Conservation (phyloP, 441 rosid species). For the Gossypium aridum region DNA sequence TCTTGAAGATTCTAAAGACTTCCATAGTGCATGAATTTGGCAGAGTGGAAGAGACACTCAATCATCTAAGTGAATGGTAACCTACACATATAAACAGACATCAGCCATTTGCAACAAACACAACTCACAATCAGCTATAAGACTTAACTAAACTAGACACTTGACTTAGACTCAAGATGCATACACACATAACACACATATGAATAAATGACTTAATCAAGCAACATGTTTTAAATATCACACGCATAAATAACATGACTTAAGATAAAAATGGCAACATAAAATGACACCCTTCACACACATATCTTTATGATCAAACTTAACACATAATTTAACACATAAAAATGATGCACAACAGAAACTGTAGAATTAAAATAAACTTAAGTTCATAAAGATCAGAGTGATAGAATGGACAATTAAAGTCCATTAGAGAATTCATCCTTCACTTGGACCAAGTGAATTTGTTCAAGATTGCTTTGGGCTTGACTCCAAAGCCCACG, state of each 20-base stretch:
- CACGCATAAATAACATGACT: not conserved
- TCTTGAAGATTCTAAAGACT: not conserved
- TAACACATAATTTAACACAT: not conserved
- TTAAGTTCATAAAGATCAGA: not conserved
- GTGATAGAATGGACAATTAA: not conserved
- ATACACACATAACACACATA: not conserved
- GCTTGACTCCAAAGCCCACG: not conserved
- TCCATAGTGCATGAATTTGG: not conserved
- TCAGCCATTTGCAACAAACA: not conserved
- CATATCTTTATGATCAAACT: not conserved
- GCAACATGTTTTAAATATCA: not conserved
- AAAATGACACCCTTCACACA: not conserved
- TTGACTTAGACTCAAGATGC: not conserved
- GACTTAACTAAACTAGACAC: not conserved
- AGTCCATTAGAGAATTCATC: not conserved
- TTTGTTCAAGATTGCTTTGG: not conserved
- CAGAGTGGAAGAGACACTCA: not conserved
- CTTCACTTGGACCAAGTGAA: not conserved
- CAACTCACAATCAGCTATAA: not conserved
- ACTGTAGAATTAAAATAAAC: not conserved
- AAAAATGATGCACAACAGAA: not conserved
- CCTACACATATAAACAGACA: not conserved
- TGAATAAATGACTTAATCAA: not conserved
- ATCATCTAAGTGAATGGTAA: not conserved
- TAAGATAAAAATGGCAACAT: not conserved